A percentile compares a stretch with the other conserved stretches of the same genome.
phyloP scores from a whole-genome alignment of 2,329 filamentous ascomycete genomes.

The Fusarium lyarnte region DNA sequence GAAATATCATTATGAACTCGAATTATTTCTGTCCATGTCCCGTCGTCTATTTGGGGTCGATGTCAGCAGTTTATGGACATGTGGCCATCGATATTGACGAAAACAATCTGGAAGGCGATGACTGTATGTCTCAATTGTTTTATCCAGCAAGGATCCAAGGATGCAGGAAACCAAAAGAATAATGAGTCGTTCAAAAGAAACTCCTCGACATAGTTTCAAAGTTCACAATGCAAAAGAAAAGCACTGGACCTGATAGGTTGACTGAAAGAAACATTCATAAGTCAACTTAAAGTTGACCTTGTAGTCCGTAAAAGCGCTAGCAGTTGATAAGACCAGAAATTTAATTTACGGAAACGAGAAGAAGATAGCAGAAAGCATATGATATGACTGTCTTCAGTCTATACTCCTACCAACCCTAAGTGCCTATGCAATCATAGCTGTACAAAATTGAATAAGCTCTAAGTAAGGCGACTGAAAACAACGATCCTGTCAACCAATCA shows the following conservation, averaged over 20 bases:
- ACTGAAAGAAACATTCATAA: not conserved
- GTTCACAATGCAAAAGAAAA: not conserved
- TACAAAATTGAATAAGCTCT: not conserved
- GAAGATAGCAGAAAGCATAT: not conserved
- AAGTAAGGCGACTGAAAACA: not conserved
- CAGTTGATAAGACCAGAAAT: not conserved
- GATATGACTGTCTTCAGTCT: not conserved
- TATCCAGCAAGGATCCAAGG: not conserved
- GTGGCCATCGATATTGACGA: not conserved
- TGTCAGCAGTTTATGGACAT: not conserved
- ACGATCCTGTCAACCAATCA: not conserved
- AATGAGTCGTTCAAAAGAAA: too few species aligned
- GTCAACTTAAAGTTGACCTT: not conserved
- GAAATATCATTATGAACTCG: rapidly evolving
- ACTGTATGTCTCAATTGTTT: not conserved
- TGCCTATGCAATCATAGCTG: not conserved
- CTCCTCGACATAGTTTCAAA: too few species aligned
- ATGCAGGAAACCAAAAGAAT: not conserved
- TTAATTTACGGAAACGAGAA: too few species aligned
- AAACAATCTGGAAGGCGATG: not conserved
- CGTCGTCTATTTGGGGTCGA: not conserved
- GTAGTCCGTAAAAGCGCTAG: not conserved
- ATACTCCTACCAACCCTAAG: too few species aligned
- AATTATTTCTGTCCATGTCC: rapidly evolving
- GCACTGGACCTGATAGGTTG: not conserved